Evolutionary conservation across 176 grass and related monocot species (phyloP), one percentile per base, ranked within the genome.

Genomic region (Secale cereale): DNA sequence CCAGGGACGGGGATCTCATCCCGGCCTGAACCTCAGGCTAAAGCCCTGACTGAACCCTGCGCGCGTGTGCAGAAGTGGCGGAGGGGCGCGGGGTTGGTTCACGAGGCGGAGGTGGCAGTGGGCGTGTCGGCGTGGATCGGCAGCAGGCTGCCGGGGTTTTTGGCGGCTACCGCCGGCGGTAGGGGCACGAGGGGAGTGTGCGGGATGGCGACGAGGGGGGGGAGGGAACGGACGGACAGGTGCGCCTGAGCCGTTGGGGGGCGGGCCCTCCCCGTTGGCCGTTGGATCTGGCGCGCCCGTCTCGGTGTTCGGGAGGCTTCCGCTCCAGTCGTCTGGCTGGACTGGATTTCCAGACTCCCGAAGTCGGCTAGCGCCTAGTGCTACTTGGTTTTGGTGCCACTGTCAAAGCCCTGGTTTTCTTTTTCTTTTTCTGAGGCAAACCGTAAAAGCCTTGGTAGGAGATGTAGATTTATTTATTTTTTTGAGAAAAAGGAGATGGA

Each of bases 251-350:
- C 50, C 30, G 46, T 77, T 33, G 74, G 7, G 13, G 54, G 30
- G 7, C 0, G 28, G 64, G 39, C 9, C 73, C 65, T 79, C 74
- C 23, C 32, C 82, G 87, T 82, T 71, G 78, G 88, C 68, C 88
- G 88, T 86, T 86, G 88, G 88, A 89, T 86, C 88, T 86, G 52
- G 87, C 82, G 82, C 82, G 62, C 48, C 22, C 82, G 77, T 77
- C 66, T 81, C 37, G 83, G 50, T 50, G 79, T 75, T 74, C 87
- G 82, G 32, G 65, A 76, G 60, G 32, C 13, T 26, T 89, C 82
- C 70, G 70, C 22, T 59, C 77, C 9, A 59, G 59, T 22, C 82
- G 36, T 0, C 46, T 50, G 0, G 48, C 48, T 52, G 48, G 48
- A 52, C 43, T 46, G 43, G 43, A 46, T 15, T 45, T 45, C 43